A percentile compares a stretch with the other conserved stretches of the same genome.
Conservation (phyloP, 768 basidiomycete species). For the Termitomyces sp. region DNA sequence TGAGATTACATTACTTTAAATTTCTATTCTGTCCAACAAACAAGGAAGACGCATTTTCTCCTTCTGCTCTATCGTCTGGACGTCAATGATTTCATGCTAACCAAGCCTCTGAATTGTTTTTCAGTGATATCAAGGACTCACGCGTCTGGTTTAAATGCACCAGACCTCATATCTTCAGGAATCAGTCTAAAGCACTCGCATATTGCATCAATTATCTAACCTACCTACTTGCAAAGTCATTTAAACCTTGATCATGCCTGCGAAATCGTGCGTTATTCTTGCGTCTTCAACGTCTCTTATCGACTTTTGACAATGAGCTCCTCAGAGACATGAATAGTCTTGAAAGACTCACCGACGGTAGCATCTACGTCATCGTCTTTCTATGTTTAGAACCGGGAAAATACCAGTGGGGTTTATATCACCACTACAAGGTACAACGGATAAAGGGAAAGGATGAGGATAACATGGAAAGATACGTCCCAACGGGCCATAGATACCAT, state of each 20-base stretch:
- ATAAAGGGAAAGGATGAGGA: too few species aligned
- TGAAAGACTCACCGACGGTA: neutral
- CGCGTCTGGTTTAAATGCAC: neutral
- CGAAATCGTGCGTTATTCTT: neutral
- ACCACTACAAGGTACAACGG: neutral
- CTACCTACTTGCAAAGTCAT: neutral
- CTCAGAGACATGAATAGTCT: neutral
- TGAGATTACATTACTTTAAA: too few species aligned
- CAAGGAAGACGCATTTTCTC: neutral
- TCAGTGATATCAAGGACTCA: neutral
- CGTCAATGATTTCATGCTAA: neutral
- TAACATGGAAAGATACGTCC: neutral
- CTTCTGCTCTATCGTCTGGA: neutral
- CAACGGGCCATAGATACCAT: neutral
- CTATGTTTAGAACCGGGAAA: neutral
- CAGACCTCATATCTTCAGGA: neutral
- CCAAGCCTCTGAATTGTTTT: neutral
- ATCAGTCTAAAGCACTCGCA: neutral
- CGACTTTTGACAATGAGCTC: neutral
- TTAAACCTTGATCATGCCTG: neutral
- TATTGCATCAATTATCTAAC: neutral
- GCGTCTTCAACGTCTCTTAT: neutral
- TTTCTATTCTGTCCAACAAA: too few species aligned
- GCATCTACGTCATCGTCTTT: neutral
- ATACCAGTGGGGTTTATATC: neutral